Evolutionary conservation across 257 asterid genomes (phyloP).

Genomic region (Paraleonurus japonicus): DNA sequence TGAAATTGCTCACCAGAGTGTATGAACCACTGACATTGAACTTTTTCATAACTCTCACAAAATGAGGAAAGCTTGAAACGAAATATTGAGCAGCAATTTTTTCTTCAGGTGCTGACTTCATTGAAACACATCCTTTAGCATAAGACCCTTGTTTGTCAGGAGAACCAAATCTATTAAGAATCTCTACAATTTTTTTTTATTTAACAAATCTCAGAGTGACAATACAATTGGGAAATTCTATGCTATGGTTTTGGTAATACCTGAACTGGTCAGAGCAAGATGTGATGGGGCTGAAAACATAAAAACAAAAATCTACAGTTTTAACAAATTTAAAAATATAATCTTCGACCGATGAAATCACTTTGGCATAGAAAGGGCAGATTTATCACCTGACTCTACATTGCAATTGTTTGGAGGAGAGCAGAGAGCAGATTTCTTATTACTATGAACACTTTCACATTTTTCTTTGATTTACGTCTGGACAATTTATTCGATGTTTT

Average conservation of each 20-base stretch:
- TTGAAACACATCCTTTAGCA: constrained; percentile 76
- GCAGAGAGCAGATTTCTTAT: constrained; percentile 35
- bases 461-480: constrained; percentile 45
- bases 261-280: not conserved
- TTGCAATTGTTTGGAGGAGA: constrained; percentile 32
- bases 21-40: constrained; percentile 85
- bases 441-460: constrained; percentile 35
- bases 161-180: constrained; percentile 44
- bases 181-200: constrained; percentile 41
- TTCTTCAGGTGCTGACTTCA: constrained; percentile 93
- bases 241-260: not conserved
- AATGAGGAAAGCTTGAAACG: constrained; percentile 74
- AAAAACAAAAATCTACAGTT: no score
- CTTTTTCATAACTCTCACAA: constrained; percentile 86
- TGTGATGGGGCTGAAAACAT: not conserved
- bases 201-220: constrained; percentile 2
- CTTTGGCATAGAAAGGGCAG: not conserved
- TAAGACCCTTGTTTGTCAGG: constrained; percentile 55
- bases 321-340: not conserved
- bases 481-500: constrained; percentile 39
- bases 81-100: constrained; percentile 82
- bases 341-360: not conserved
- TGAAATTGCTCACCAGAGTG: constrained; percentile 72
- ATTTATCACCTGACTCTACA: constrained; percentile 50
- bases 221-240: not conserved